A percentile compares a stretch with the other conserved stretches of the same genome.
These are phyloP conservation scores for Cucumis sativus DNA, from an alignment of 306 rosid species.

Conservation along the genomic window Cucumber_9930_V3 NC_026658.2:2503001-2503500, in stretches of 20 bases:
- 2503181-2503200: background rate
- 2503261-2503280: constrained; percentile 11
- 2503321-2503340: constrained; percentile 13
- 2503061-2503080: constrained; percentile 22
- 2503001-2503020: background rate
- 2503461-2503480: too few relatives aligned
- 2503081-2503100: constrained; percentile 14
- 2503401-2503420: too few relatives aligned
- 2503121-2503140: constrained; percentile 28
- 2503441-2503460: too few relatives aligned
- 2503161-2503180: background rate
- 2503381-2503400: background rate
- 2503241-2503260: constrained; percentile 26
- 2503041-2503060: background rate
- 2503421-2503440: too few relatives aligned
- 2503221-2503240: constrained; percentile 37
- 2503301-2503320: background rate
- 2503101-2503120: constrained; percentile 33
- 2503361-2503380: background rate
- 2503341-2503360: background rate
- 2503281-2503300: background rate
- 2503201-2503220: background rate
- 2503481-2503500: too few relatives aligned
- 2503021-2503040: background rate
- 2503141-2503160: background rate